phyloP scores from a whole-genome alignment of 1,284 basidiomycete genomes.

The Boletus sp. region DNA sequence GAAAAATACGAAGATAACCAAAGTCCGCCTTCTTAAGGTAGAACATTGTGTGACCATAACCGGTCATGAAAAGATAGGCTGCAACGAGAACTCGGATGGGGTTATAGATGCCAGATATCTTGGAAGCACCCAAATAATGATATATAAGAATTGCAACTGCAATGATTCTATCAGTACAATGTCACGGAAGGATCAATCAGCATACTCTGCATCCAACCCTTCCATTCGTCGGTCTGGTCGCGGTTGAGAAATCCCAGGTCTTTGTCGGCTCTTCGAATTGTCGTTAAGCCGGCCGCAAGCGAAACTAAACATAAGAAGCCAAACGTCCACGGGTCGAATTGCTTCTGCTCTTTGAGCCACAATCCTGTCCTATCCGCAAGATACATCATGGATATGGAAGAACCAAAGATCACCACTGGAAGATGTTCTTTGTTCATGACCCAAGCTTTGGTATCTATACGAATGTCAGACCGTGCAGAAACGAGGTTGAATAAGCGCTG shows the following conservation, averaged over 20 bases:
- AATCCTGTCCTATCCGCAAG: constrained; percentile 77
- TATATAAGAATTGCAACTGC: constrained; percentile 84
- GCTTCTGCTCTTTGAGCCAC: constrained; percentile 86
- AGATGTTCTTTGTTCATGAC: constrained; percentile 30
- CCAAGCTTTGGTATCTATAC: constrained; percentile 28
- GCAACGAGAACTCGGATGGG: constrained; percentile 84
- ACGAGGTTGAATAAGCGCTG: neutral
- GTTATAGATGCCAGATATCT: constrained; percentile 87
- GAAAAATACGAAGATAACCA: constrained; percentile 69
- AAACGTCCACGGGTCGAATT: constrained; percentile 70
- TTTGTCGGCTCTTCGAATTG: constrained; percentile 67
- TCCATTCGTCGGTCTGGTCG: constrained; percentile 93
- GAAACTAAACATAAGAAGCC: constrained; percentile 51
- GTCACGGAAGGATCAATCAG: constrained; percentile 1
- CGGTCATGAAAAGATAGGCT: constrained; percentile 80
- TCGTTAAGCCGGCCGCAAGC: constrained; percentile 58
- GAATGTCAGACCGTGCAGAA: constrained; percentile 11
- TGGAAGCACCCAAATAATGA: constrained; percentile 84
- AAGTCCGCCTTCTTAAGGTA: constrained; percentile 87
- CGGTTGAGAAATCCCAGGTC: constrained; percentile 85
- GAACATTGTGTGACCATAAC: constrained; percentile 71
- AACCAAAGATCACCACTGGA: constrained; percentile 60
- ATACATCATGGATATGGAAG: constrained; percentile 63
- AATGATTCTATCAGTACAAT: constrained; percentile 7
- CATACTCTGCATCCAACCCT: constrained; percentile 94